phyloP scores from a whole-genome alignment of 768 basidiomycete genomes.

The Serendipita sp. region DNA sequence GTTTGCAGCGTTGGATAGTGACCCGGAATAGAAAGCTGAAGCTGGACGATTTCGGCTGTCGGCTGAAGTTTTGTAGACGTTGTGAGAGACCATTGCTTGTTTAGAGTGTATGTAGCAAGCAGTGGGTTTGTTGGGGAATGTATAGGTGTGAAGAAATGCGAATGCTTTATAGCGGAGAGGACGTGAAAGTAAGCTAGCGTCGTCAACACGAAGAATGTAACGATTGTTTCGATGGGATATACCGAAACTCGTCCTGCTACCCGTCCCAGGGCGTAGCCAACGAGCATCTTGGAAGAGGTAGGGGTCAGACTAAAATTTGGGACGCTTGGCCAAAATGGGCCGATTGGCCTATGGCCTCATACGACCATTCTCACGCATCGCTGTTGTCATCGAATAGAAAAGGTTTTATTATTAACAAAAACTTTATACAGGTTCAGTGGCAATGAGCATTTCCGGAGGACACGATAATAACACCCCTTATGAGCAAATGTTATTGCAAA shows the following conservation, averaged over 20 bases:
- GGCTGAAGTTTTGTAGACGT: not conserved
- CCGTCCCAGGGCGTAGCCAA: slow-evolving; percentile 8
- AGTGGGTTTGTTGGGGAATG: slow-evolving; percentile 23
- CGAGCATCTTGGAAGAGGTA: not conserved
- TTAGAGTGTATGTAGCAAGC: slow-evolving; percentile 16
- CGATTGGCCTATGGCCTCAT: not conserved
- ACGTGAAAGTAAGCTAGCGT: slow-evolving; percentile 94
- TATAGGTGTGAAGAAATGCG: slow-evolving; percentile 54
- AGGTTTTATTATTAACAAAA: too few species aligned
- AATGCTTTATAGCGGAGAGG: slow-evolving; percentile 78
- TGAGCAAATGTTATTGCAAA: too few species aligned
- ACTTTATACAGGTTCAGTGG: too few species aligned
- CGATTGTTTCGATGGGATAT: slow-evolving; percentile 57
- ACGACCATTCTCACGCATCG: too few species aligned
- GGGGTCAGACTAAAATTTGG: not conserved
- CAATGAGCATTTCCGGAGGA: too few species aligned
- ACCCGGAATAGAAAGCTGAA: not conserved
- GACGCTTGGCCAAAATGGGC: not conserved
- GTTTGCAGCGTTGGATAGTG: not conserved
- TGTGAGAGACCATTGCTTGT: not conserved
- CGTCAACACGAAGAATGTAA: slow-evolving; percentile 72
- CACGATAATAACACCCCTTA: too few species aligned
- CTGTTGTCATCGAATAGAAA: too few species aligned
- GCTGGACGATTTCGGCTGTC: slow-evolving; percentile 1
- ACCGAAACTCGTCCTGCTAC: slow-evolving; percentile 16